Conservation (phyloP, 1,284 basidiomycete genomes). For the Melanopsichium pennsylvanicum region DNA sequence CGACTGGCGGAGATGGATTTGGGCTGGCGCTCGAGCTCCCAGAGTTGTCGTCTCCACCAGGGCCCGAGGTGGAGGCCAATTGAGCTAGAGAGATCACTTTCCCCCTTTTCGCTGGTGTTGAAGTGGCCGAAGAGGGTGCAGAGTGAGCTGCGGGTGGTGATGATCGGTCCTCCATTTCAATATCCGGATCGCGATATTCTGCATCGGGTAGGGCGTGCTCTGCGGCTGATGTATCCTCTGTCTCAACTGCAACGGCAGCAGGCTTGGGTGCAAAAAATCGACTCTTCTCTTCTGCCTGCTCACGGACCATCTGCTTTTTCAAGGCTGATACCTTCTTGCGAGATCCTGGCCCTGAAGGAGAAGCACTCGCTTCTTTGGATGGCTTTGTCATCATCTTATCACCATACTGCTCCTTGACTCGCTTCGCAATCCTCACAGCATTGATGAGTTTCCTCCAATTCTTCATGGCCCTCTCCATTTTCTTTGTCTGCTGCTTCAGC, state of each 20-base stretch:
- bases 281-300: constrained; percentile 23
- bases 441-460: constrained; percentile 87
- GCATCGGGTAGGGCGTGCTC: background rate
- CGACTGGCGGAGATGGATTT: background rate
- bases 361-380: constrained; percentile 5
- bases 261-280: constrained; percentile 21
- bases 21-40: constrained; percentile 7
- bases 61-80: constrained; percentile 18
- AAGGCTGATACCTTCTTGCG: background rate
- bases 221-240: background rate
- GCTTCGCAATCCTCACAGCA: constrained; percentile 82
- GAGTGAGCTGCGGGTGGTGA: background rate
- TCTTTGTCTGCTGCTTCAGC: constrained; percentile 75
- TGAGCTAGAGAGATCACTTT: constrained; percentile 46
- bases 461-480: constrained; percentile 82
- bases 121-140: background rate
- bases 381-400: constrained; percentile 20
- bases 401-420: constrained; percentile 81
- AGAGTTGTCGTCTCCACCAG: constrained; percentile 4
- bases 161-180: constrained; percentile 1
- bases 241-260: background rate
- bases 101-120: constrained; percentile 24
- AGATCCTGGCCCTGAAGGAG: background rate
- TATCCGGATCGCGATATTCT: constrained; percentile 10
- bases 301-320: background rate